Conservation (phyloP, 805 yeast genomes). For the Lachancea sp. region DNA sequence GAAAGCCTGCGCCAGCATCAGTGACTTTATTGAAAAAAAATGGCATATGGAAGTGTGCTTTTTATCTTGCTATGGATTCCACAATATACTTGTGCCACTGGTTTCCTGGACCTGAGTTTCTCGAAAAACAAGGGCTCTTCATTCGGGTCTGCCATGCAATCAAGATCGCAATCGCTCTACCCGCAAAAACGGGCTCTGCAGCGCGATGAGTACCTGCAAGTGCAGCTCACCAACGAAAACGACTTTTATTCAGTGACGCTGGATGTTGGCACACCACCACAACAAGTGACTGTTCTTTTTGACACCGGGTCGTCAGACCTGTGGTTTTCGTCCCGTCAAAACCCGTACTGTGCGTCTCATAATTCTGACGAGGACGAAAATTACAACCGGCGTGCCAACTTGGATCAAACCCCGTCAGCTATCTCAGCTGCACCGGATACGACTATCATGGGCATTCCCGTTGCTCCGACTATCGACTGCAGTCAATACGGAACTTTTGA, state of each 20-base stretch:
- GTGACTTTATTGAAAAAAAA: no score
- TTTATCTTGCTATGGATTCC: background rate
- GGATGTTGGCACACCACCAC: constrained; percentile 39
- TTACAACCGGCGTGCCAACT: constrained; percentile 1
- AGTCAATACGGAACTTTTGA: constrained; percentile 15
- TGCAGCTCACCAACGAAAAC: constrained; percentile 8
- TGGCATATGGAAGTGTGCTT: background rate
- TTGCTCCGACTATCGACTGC: constrained; percentile 21
- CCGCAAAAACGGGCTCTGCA: background rate
- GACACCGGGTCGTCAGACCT: constrained; percentile 48
- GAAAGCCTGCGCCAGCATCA: no score
- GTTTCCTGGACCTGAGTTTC: constrained; percentile 12
- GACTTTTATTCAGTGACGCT: constrained; percentile 28
- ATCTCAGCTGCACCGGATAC: constrained; percentile 1
- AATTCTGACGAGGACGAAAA: background rate
- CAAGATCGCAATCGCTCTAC: background rate
- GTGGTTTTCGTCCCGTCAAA: constrained; percentile 39
- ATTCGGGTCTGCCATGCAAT: constrained; percentile 8
- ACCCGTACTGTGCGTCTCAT: constrained; percentile 24
- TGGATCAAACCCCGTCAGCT: background rate
- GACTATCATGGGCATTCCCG: constrained; percentile 13
- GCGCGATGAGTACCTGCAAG: background rate
- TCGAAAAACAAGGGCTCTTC: constrained; percentile 21
- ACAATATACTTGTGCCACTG: background rate
- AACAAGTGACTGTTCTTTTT: constrained; percentile 36